Conservation (phyloP, 345 rosid genomes). For the Eutrema yunnanense region DNA sequence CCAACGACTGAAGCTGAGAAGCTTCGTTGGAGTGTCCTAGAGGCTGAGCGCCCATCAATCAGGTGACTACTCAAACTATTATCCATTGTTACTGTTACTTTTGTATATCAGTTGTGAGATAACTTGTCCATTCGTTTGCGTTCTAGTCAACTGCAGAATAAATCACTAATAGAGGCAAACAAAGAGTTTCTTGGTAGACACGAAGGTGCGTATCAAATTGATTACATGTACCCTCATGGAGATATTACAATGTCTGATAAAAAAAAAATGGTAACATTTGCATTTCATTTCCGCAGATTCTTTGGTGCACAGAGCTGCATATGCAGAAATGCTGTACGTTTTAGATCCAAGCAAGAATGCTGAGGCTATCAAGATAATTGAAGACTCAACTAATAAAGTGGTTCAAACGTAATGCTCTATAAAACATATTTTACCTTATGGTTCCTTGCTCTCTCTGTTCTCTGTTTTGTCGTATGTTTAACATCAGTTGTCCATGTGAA, state of each 20-base stretch:
- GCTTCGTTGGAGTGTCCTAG: conserved; percentile 82
- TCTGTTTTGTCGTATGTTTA: neutral
- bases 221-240: neutral
- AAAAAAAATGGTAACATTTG: neutral
- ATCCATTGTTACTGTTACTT: neutral
- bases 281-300: conserved; percentile 46
- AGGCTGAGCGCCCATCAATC: conserved; percentile 82
- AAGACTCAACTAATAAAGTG: conserved; percentile 58
- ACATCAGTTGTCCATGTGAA: conserved; percentile 9
- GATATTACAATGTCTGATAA: neutral
- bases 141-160: conserved; percentile 74
- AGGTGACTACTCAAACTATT: conserved; percentile 41
- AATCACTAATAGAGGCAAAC: conserved; percentile 75
- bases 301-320: conserved; percentile 91
- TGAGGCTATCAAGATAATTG: conserved; percentile 71
- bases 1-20: conserved; percentile 69
- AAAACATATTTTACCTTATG: neutral
- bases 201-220: conserved; percentile 41
- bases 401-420: conserved; percentile 44
- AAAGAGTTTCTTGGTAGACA: conserved; percentile 64
- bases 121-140: conserved; percentile 6
- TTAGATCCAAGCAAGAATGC: conserved; percentile 64
- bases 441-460: neutral
- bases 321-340: conserved; percentile 70
- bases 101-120: neutral